A percentile compares a stretch with the other conserved stretches of the same genome.
Evolutionary conservation across 805 yeast genomes (phyloP).

Genomic region (Vanderwaltozyma verrucispora): DNA sequence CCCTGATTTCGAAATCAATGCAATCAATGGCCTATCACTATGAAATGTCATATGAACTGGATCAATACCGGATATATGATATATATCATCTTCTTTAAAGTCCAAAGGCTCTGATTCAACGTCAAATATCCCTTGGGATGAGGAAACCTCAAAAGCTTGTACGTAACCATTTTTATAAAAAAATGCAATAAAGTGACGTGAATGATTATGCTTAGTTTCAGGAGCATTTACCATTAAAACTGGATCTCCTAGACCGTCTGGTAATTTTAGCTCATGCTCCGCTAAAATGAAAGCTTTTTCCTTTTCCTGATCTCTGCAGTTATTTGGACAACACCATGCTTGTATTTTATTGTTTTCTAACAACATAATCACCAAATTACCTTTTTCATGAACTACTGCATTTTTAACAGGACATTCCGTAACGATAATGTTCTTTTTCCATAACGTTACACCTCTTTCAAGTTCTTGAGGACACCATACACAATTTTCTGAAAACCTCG

Average conservation of each 20-base stretch:
- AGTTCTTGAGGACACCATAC: conserved; percentile 44
- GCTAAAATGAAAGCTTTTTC: conserved; percentile 9
- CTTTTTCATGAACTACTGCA: conserved; percentile 42
- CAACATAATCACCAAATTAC: conserved; percentile 36
- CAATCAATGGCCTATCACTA: conserved; percentile 36
- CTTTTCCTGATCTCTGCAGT: conserved; percentile 5
- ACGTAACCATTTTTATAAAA: conserved; percentile 32
- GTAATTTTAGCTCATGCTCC: conserved; percentile 5
- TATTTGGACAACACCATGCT: conserved; percentile 48
- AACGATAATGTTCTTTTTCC: conserved; percentile 31
- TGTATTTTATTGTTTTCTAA: conserved; percentile 35
- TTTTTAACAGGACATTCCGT: conserved; percentile 38
- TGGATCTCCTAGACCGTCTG: conserved; percentile 8
- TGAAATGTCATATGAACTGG: conserved; percentile 40
- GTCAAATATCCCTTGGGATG: conserved; percentile 28
- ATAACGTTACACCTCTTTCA: conserved; percentile 26
- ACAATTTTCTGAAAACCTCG: conserved; percentile 45
- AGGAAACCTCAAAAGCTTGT: conserved; percentile 25
- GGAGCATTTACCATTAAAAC: conserved; percentile 31
- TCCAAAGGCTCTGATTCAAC: conserved; percentile 12
- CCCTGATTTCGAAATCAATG: conserved; percentile 48
- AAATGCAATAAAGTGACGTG: conserved; percentile 39
- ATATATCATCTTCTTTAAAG: conserved; percentile 26
- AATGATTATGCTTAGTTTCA: conserved; percentile 22
- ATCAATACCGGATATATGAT: conserved; percentile 48